Evolutionary conservation across 2,329 filamentous ascomycete genomes (phyloP), one percentile per base, ranked within the genome.

Genomic region (Madurella mycetomatis): DNA sequence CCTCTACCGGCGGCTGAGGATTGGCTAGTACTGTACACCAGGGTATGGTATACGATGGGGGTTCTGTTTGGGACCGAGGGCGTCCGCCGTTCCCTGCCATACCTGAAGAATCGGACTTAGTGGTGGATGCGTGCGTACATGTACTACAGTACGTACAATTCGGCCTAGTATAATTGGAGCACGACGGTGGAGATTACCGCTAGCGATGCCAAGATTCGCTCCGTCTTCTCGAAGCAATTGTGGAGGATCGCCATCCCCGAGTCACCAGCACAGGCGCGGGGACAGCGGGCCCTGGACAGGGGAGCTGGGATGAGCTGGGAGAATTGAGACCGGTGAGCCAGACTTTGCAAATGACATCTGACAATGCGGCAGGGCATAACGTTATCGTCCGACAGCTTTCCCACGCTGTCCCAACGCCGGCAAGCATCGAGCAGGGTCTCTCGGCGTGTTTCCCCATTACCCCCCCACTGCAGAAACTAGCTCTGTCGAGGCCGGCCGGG

Each of bases 401-500:
- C 34, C 34, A 37, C 34, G 11, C n/a, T 19, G 11, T 34, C 32
- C 41, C n/a, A 17, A 41, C n/a, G 11, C 34, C 11, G 34, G 13
- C 11, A 9, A 9, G 42, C 12, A 43, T 39, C 53, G 53, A 55
- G 50, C 51, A 40, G 53, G 53, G 43, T 13, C 5, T 9, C 31
- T 43, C 47, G 39, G 47, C 31, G 39, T 47, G 47, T 31, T 51
- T 47, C 25, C 40, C 48, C 37, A 37, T 12, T 47, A 47, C 47
- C 43, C 41, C 39, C 19, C 43, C 4, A 18, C 43, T 32, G 43
- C 43, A 47, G 43, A 43, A 8, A 25, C 40, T 12, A 51, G 37
- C 17, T 41, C 13, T 43, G 52, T 9, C 18, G 34, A 47, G 18
- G n/a, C 11, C 37, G 31, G 30, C 31, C 43, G 31, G 47, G 31